Evolutionary conservation across 148 eudicot genomes (phyloP), one percentile per base, ranked within the genome.

Genomic region (Dianthus caryophyllus): DNA sequence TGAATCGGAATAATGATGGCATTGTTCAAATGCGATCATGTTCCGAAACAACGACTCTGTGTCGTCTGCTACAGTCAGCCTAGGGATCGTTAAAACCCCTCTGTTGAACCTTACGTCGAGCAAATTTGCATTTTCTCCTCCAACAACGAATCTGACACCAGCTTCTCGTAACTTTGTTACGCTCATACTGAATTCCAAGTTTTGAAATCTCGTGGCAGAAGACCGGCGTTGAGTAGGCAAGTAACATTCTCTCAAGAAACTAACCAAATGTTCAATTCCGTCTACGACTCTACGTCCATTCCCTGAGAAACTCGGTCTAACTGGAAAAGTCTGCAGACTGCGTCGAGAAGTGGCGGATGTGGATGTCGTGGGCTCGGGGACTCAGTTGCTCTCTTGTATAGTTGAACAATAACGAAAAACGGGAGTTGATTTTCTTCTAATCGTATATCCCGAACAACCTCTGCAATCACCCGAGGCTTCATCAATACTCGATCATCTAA

Each of bases 61-160:
- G 9, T 7, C 43, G 58, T 75, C 79, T n/a, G 24, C 7, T 20
- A 68, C 14, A 2, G 0, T 4, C 9, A 79, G 25, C 13, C 1
- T 36, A 9, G 82, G 82, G 7, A 75, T 75, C 56, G 33, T 22
- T 36, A 79, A 27, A 26, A 72, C 67, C 9, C 79, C 71, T 7
- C 10, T 4, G 5, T 9, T 16, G 21, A 67, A 71, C 16, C 24
- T 50, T 0, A 75, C 33, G 17, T 79, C 74, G 4, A 79, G 67
- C 13, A 58, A 30, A 69, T 30, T 43, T 9, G 22, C 30, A 1
- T 51, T 47, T 20, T 48, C n/a, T n/a, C n/a, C 24, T 13, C 58
- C 26, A 0, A 53, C 58, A 31, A 56, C 61, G 30, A 72, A 72
- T 27, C 56, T 72, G 17, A 77, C 76, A 4, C 80, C 80, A 2